Percentiles rank a stretch among this genome's conserved stretches.
These are phyloP conservation scores for Phytophthora quininea DNA, from an alignment of 352 stramenopile species.

Conservation along the genomic window DNA sequence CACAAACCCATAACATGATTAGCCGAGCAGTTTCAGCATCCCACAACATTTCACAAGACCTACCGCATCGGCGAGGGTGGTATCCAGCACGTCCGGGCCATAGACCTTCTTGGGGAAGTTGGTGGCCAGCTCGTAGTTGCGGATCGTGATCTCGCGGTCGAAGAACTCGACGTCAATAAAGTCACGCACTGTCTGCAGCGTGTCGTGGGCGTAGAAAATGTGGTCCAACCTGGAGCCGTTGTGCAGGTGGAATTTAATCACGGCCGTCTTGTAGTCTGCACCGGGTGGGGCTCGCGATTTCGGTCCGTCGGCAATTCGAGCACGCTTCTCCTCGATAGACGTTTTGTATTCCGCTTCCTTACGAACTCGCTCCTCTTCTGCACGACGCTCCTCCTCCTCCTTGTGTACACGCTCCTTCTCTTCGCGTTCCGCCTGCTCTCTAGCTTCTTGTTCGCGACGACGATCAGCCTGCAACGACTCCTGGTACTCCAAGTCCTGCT, in stretches of 20 bases:
- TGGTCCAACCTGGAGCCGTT: constrained; percentile 78
- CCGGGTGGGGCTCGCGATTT: constrained; percentile 53
- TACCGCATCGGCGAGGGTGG: constrained; percentile 78
- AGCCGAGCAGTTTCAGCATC: not conserved
- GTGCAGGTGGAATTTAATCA: constrained; percentile 85
- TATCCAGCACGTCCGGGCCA: constrained; percentile 58
- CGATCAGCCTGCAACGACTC: constrained; percentile 92
- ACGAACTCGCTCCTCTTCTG: constrained; percentile 32
- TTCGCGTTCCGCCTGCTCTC: constrained; percentile 51
- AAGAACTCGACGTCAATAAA: constrained; percentile 86
- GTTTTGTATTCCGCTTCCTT: constrained; percentile 41
- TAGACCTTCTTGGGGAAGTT: constrained; percentile 86
- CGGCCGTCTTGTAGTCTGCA: constrained; percentile 69
- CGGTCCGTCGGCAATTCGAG: constrained; percentile 47
- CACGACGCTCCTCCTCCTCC: constrained; percentile 46
- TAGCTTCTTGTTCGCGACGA: constrained; percentile 62
- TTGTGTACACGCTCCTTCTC: constrained; percentile 44
- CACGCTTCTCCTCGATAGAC: constrained; percentile 68
- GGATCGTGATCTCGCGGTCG: constrained; percentile 76
- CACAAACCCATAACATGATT: constrained; percentile 6
- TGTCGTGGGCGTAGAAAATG: constrained; percentile 85
- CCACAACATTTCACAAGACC: constrained; percentile 11
- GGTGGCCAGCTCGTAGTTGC: constrained; percentile 85
- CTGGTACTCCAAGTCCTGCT: constrained; percentile 95
- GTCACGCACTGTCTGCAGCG: constrained; percentile 74